Evolutionary conservation across 1,139 yeast species (phyloP).

Genomic region (Blastobotrys capitulatus): DNA sequence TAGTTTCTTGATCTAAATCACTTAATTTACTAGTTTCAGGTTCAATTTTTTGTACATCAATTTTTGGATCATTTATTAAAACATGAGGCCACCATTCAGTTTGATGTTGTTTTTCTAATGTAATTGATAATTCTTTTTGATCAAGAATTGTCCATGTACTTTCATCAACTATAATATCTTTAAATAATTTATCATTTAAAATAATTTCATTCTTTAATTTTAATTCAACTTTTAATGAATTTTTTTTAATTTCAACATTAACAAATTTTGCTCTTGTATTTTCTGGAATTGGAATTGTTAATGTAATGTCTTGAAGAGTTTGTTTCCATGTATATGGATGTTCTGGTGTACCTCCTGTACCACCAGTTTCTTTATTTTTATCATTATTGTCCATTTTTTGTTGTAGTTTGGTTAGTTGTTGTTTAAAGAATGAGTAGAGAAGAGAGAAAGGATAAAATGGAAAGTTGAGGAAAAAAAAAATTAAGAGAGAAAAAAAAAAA

Average conservation of each 20-base stretch:
- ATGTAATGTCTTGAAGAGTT: conserved; percentile 40
- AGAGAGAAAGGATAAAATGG: neutral
- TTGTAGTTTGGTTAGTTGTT: neutral
- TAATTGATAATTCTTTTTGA: conserved; percentile 33
- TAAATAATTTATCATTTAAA: conserved; percentile 35
- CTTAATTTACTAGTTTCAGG: conserved; percentile 39
- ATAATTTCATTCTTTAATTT: conserved; percentile 23
- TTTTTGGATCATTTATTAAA: conserved; percentile 38
- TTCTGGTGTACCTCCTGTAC: conserved; percentile 7
- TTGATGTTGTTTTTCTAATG: conserved; percentile 36
- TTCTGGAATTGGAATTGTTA: conserved; percentile 31
- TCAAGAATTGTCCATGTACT: conserved; percentile 42
- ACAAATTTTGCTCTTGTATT: conserved; percentile 37
- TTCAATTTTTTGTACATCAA: conserved; percentile 38
- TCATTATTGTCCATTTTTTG: neutral
- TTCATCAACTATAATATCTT: conserved; percentile 33
- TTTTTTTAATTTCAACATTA: conserved; percentile 26
- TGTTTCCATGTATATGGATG: conserved; percentile 37
- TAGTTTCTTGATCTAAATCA: conserved; percentile 40
- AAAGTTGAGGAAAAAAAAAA: too few species aligned
- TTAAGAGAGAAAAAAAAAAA: too few species aligned
- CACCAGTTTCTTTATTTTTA: conserved; percentile 3
- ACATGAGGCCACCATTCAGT: conserved; percentile 46
- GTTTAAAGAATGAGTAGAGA: neutral
- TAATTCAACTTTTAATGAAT: conserved; percentile 26